Percentiles rank a stretch among this genome's conserved stretches.
phyloP scores from a whole-genome alignment of 768 basidiomycete genomes.

The Mycena alexandri region DNA sequence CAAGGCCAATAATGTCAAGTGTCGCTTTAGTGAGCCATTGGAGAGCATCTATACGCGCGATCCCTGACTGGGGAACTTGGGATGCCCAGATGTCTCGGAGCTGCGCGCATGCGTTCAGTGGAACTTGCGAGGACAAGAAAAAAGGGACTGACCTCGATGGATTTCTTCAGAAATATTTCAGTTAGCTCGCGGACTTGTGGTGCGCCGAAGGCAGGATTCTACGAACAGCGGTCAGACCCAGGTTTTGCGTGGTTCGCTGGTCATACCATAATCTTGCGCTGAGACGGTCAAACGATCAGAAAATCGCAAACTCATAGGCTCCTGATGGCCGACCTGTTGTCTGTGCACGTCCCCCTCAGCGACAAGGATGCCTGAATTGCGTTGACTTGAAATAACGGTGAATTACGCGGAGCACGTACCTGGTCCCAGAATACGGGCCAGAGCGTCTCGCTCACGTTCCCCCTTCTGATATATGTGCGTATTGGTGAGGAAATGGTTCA shows the following conservation, averaged over 20 bases:
- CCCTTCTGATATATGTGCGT: slow-evolving; percentile 60
- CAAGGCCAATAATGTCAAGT: slow-evolving; percentile 71
- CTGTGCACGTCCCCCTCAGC: slow-evolving; percentile 44
- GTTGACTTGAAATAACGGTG: neutral
- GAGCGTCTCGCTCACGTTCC: slow-evolving; percentile 39
- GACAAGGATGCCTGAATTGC: slow-evolving; percentile 49
- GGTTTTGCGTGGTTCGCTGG: no score
- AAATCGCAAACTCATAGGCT: neutral
- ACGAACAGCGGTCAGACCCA: neutral
- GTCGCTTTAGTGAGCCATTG: slow-evolving; percentile 66
- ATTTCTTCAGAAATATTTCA: slow-evolving; percentile 55
- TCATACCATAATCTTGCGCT: slow-evolving; percentile 44
- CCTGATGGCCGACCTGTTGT: slow-evolving; percentile 29
- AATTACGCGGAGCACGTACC: slow-evolving; percentile 19
- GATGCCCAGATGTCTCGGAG: slow-evolving; percentile 50
- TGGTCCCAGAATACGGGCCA: slow-evolving; percentile 47
- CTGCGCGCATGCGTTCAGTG: slow-evolving; percentile 31
- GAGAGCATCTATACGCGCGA: slow-evolving; percentile 57
- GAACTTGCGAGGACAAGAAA: neutral
- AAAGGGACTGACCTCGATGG: slow-evolving; percentile 44
- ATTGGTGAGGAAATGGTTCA: slow-evolving; percentile 64
- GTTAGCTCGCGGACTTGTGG: slow-evolving; percentile 59
- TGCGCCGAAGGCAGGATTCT: slow-evolving; percentile 64
- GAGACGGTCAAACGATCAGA: neutral
- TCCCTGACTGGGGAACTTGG: slow-evolving; percentile 39